These are phyloP conservation scores for Xylariales sp. DNA, from an alignment of 2,329 filamentous ascomycete species.

Conservation along the genomic window DNA sequence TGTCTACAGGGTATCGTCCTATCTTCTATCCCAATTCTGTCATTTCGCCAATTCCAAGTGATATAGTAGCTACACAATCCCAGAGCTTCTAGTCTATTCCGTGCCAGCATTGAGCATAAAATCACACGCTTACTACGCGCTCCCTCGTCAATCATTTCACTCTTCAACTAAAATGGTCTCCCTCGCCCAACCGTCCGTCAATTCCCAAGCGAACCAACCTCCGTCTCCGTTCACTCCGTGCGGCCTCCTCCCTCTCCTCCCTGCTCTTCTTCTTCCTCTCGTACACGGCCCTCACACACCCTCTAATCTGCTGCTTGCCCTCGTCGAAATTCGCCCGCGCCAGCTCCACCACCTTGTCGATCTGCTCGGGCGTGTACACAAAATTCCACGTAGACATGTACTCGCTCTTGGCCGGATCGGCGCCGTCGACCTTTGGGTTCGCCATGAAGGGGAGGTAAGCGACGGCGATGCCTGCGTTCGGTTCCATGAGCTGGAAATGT, in stretches of 20 bases:
- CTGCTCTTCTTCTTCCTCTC: constrained; percentile 77
- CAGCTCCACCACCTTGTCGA: constrained; percentile 77
- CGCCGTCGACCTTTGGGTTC: constrained; percentile 72
- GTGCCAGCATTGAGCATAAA: no score
- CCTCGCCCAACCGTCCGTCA: constrained; percentile 53
- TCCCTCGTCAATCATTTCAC: no score
- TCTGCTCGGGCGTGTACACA: constrained; percentile 84
- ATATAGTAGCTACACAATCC: no score
- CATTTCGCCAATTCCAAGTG: no score
- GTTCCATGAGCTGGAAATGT: constrained; percentile 65
- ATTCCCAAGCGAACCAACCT: constrained; percentile 44
- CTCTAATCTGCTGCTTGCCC: constrained; percentile 70
- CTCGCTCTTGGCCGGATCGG: constrained; percentile 79
- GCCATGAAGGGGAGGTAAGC: constrained; percentile 86
- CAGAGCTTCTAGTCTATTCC: no score
- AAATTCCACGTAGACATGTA: constrained; percentile 99
- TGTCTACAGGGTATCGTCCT: no score
- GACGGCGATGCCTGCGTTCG: constrained; percentile 80
- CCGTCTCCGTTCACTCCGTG: constrained; percentile 37
- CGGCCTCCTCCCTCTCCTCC: constrained; percentile 44
- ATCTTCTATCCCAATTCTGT: no score
- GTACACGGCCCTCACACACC: constrained; percentile 82
- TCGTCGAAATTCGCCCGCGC: constrained; percentile 84
- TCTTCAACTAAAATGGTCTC: constrained; percentile 66
- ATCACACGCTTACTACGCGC: no score